Evolutionary conservation across 1,284 basidiomycete genomes (phyloP).

Genomic region (Inonotus hispidus): DNA sequence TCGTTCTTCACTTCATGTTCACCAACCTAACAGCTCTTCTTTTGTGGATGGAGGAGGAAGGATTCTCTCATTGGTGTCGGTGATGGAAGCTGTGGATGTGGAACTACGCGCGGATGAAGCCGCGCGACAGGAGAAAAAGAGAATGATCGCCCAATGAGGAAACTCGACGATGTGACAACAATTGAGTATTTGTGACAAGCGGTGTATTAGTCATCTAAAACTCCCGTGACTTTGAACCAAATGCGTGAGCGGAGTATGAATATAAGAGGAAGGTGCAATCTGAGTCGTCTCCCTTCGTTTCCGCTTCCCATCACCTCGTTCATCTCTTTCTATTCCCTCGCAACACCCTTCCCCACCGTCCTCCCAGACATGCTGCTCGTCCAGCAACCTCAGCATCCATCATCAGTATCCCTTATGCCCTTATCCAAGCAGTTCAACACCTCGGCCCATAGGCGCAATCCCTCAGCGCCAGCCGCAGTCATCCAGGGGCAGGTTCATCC

Average conservation of each 20-base stretch:
- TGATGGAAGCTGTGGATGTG: not conserved
- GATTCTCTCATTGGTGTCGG: too few species aligned
- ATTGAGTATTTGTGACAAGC: not conserved
- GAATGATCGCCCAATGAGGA: not conserved
- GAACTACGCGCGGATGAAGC: not conserved
- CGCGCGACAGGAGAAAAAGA: not conserved
- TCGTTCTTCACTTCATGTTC: not conserved
- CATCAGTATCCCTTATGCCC: slow-evolving; percentile 24
- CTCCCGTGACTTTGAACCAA: not conserved
- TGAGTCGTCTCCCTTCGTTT: slow-evolving; percentile 5
- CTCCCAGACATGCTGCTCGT: slow-evolving; percentile 54
- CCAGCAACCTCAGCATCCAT: slow-evolving; percentile 45
- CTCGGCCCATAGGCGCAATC: slow-evolving; percentile 47
- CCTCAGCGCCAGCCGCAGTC: slow-evolving; percentile 62
- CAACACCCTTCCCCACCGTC: slow-evolving; percentile 27
- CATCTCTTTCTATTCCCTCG: not conserved
- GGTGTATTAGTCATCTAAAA: not conserved
- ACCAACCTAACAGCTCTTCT: too few species aligned
- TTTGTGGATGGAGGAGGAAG: too few species aligned
- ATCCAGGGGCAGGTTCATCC: slow-evolving; percentile 46
- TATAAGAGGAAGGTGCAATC: slow-evolving; percentile 11
- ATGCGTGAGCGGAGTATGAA: slow-evolving; percentile 14
- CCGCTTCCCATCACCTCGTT: slow-evolving; percentile 9
- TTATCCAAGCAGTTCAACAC: slow-evolving; percentile 8
- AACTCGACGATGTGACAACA: not conserved